Evolutionary conservation across 148 eudicot species (phyloP), one percentile per base, ranked within the genome.

Genomic region (Fagopyrum tataricum): DNA sequence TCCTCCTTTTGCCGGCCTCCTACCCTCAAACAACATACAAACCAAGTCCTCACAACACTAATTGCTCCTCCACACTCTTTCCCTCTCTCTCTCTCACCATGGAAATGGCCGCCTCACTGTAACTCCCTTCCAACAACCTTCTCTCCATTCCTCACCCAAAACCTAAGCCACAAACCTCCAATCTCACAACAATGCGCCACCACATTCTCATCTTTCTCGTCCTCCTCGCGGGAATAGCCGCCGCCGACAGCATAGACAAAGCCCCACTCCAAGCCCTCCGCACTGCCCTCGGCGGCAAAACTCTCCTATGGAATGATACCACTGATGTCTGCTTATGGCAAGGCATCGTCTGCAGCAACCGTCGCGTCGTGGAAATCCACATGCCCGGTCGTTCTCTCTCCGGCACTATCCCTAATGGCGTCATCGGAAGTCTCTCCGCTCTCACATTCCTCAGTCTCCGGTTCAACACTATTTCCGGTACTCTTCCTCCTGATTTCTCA

Each of bases 401-500:
- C 31, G 91, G 87, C 20, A 4, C 59, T 18, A 59, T 85, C 24
- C 89, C 87, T 7, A 0, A 4, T 1, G 44, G 18, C 40, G 8
- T 84, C n/a, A 31, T 88, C 39, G 81, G 82, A 11, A 85, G 66
- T 56, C 75, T 88, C 44, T 70, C 83, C 7, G 23, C 62, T 0
- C 87, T 88, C 61, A 76, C 42, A 2, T 14, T 2, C 26, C 85
- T 88, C 72, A 84, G 86, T 61, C 88, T 88, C 75, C 88, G 92
- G 0, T 4, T 0, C 3, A 88, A 88, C 68, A 7, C 77, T 15
- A 84, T 88, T 40, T 74, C 81, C 11, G 88, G 88, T 0, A 24
- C 76, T 11, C 58, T 87, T 14, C 91, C 91, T 4, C 7, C 74
- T 20, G 92, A 86, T 64, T 20, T 88, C 12, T 44, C 72, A 44